Percentiles rank a stretch among this genome's conserved stretches.
These are phyloP conservation scores for Eucalyptus grandis DNA, from an alignment of 345 rosid species.

Conservation along the genomic window DNA sequence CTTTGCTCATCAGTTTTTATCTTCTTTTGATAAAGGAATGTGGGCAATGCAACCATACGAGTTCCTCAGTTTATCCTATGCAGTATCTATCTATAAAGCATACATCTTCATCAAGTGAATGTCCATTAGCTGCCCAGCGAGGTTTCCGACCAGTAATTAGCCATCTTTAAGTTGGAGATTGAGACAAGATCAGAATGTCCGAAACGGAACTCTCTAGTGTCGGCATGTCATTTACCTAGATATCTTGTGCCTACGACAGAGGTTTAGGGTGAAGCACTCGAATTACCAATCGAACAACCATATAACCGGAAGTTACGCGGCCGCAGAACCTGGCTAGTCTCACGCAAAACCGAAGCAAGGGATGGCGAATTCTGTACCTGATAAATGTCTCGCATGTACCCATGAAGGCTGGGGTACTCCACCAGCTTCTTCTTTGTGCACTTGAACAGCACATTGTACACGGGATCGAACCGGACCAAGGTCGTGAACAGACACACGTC, in stretches of 20 bases:
- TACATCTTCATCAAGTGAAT: neutral
- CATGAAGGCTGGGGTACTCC: conserved; percentile 62
- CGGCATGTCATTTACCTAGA: neutral
- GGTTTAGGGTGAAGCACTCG: neutral
- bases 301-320: neutral
- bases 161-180: neutral
- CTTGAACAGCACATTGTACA: conserved; percentile 70
- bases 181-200: neutral
- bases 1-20: neutral
- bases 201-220: neutral
- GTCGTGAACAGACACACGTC: conserved; percentile 85
- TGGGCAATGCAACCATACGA: neutral
- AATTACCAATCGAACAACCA: neutral
- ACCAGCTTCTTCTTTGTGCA: conserved; percentile 75
- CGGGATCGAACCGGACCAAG: conserved; percentile 68
- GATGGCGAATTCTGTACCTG: conserved; percentile 25
- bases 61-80: neutral
- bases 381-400: conserved; percentile 59
- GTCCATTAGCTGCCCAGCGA: neutral
- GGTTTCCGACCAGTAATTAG: neutral
- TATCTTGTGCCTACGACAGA: neutral
- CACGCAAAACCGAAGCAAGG: neutral
- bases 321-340: neutral
- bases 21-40: neutral
- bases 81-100: neutral